Conservation (phyloP, 2,329 filamentous ascomycete genomes). For the Colletotrichum incanum region DNA sequence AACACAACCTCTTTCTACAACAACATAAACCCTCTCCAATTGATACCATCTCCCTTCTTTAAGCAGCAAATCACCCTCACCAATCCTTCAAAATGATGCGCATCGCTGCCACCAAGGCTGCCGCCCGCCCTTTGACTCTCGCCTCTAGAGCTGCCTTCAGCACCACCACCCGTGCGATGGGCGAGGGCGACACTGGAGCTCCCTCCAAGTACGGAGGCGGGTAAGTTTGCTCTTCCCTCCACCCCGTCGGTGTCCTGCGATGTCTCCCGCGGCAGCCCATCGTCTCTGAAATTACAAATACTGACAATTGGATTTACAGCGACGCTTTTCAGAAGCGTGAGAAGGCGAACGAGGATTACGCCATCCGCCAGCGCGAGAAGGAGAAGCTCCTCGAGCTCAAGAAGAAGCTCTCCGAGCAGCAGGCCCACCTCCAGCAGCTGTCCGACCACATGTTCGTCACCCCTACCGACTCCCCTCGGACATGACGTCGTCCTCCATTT, state of each 20-base stretch:
- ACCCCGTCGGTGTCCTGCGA: background rate
- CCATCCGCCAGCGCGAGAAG: slow-evolving; percentile 89
- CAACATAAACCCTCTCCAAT: slow-evolving; percentile 20
- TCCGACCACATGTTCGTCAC: slow-evolving; percentile 86
- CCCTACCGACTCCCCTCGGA: background rate
- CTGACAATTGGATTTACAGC: slow-evolving; percentile 61
- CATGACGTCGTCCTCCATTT: background rate
- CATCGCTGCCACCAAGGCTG: slow-evolving; percentile 71
- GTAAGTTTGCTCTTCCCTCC: slow-evolving; percentile 57
- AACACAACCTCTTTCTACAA: slow-evolving; percentile 13
- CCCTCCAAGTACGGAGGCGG: slow-evolving; percentile 69
- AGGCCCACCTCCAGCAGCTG: slow-evolving; percentile 86
- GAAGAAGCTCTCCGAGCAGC: slow-evolving; percentile 82
- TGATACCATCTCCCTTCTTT: slow-evolving; percentile 37
- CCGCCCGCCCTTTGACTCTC: slow-evolving; percentile 67
- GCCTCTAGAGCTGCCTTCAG: slow-evolving; percentile 72
- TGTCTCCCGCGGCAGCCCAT: background rate
- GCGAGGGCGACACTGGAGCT: slow-evolving; percentile 79
- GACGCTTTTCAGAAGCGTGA: slow-evolving; percentile 96
- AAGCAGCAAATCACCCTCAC: slow-evolving; percentile 34
- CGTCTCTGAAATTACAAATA: background rate
- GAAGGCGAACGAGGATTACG: slow-evolving; percentile 86
- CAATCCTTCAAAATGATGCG: slow-evolving; percentile 73
- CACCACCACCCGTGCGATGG: slow-evolving; percentile 75
- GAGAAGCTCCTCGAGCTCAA: slow-evolving; percentile 88